phyloP scores from a whole-genome alignment of 2,329 filamentous ascomycete species.

The Colletotrichum trifolii region DNA sequence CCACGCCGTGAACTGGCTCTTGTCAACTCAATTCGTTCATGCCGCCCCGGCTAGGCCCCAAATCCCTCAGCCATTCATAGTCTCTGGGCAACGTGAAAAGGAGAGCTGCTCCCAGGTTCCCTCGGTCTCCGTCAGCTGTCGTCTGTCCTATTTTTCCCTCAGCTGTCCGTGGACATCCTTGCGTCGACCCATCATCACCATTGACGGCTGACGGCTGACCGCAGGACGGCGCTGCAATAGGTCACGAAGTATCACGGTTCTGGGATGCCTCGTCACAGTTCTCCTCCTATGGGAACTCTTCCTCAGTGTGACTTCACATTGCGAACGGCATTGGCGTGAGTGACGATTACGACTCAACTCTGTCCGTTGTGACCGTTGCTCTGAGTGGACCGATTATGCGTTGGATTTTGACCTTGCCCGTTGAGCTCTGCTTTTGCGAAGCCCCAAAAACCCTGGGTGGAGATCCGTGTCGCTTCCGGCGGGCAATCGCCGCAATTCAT shows the following conservation, averaged over 20 bases:
- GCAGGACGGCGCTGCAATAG: slow-evolving; percentile 31
- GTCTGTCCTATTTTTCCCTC: neutral
- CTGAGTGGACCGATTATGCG: slow-evolving; percentile 21
- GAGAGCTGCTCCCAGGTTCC: slow-evolving; percentile 22
- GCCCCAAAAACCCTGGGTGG: slow-evolving; percentile 11
- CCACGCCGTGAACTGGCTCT: slow-evolving; percentile 28
- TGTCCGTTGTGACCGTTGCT: slow-evolving; percentile 17
- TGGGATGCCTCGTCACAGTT: slow-evolving; percentile 18
- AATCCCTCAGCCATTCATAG: slow-evolving; percentile 18
- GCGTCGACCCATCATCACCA: slow-evolving; percentile 21
- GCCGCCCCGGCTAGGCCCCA: slow-evolving; percentile 16
- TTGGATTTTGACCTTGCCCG: slow-evolving; percentile 15
- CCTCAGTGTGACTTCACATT: slow-evolving; percentile 32
- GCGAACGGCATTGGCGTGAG: slow-evolving; percentile 30
- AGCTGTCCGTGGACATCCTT: slow-evolving; percentile 19
- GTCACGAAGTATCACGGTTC: slow-evolving; percentile 22
- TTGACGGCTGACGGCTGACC: slow-evolving; percentile 13
- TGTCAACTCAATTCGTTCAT: slow-evolving; percentile 36
- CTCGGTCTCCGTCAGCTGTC: slow-evolving; percentile 19
- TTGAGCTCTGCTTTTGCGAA: slow-evolving; percentile 15
- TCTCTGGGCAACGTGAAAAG: slow-evolving; percentile 22
- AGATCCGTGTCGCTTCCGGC: slow-evolving; percentile 19
- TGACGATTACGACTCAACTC: slow-evolving; percentile 25
- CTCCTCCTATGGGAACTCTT: slow-evolving; percentile 32
- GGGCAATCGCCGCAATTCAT: slow-evolving; percentile 24